A percentile compares a stretch with the other conserved stretches of the same genome.
Conservation (phyloP, 306 rosid species). For the Benincasa hispida region DNA sequence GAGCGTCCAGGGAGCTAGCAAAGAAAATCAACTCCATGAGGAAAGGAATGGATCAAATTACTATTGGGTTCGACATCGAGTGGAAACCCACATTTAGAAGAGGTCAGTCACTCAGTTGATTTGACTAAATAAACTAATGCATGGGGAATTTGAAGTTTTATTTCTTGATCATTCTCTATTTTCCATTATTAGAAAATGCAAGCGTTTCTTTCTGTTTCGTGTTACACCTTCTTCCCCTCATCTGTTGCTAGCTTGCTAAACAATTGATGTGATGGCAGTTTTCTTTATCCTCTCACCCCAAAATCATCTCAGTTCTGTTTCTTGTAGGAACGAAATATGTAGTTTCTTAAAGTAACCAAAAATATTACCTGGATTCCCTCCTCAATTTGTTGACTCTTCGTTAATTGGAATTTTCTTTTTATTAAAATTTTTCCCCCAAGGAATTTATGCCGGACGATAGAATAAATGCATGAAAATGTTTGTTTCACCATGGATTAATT, state of each 20-base stretch:
- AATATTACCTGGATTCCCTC: neutral
- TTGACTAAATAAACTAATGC: neutral
- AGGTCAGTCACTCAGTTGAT: conserved; percentile 26
- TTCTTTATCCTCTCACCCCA: neutral
- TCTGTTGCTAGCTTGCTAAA: neutral
- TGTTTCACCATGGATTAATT: neutral
- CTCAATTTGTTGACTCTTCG: neutral
- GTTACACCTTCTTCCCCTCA: no score
- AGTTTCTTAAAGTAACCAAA: neutral
- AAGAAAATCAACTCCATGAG: conserved; percentile 21
- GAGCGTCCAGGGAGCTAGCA: conserved; percentile 31
- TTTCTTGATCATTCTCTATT: neutral
- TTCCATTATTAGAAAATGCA: neutral
- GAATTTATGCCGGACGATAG: neutral
- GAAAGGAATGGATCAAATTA: conserved; percentile 22
- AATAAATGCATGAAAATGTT: neutral
- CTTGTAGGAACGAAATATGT: neutral
- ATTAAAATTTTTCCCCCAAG: neutral
- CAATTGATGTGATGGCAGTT: neutral
- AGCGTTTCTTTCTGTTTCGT: neutral
- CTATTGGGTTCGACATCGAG: conserved; percentile 68
- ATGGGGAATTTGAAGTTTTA: neutral
- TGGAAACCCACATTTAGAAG: conserved; percentile 64
- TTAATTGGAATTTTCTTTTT: neutral
- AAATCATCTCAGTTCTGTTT: neutral